phyloP scores from a whole-genome alignment of 805 yeast genomes.

The Pichia paraexigua region DNA sequence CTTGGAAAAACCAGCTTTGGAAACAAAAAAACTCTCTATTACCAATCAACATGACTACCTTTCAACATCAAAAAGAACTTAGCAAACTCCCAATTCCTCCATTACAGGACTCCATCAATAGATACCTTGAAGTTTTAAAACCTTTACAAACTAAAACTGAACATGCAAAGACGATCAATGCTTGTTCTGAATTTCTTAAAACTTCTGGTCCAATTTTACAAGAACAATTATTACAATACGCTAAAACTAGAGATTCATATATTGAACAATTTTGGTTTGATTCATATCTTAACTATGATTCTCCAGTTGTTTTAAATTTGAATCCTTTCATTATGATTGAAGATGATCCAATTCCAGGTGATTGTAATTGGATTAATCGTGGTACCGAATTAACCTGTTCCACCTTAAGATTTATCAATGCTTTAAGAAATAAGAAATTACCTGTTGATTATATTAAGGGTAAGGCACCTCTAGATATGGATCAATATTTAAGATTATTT shows the following conservation, averaged over 20 bases:
- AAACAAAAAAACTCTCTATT: neutral
- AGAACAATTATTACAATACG: constrained; percentile 51
- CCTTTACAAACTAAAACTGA: constrained; percentile 80
- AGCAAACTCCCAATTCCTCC: constrained; percentile 76
- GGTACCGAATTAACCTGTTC: constrained; percentile 76
- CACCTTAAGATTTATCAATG: constrained; percentile 70
- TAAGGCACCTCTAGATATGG: constrained; percentile 72
- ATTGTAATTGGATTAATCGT: constrained; percentile 59
- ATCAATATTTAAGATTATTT: constrained; percentile 78
- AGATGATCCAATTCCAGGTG: constrained; percentile 79
- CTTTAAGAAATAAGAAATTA: constrained; percentile 65
- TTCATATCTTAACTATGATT: constrained; percentile 77
- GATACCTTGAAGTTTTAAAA: constrained; percentile 57
- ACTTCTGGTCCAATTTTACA: constrained; percentile 54
- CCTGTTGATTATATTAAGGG: constrained; percentile 62
- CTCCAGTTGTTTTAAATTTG: constrained; percentile 83
- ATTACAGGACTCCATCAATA: constrained; percentile 54
- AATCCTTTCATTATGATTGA: constrained; percentile 87
- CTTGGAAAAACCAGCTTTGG: neutral
- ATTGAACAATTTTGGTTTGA: constrained; percentile 96
- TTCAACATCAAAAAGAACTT: constrained; percentile 49
- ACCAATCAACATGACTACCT: constrained; percentile 30
- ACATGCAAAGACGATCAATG: constrained; percentile 49
- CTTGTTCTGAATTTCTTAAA: constrained; percentile 49
- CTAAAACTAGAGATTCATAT: constrained; percentile 61